Evolutionary conservation across 2,329 filamentous ascomycete species (phyloP), one percentile per base, ranked within the genome.

Genomic region (Stemphylium beticola): DNA sequence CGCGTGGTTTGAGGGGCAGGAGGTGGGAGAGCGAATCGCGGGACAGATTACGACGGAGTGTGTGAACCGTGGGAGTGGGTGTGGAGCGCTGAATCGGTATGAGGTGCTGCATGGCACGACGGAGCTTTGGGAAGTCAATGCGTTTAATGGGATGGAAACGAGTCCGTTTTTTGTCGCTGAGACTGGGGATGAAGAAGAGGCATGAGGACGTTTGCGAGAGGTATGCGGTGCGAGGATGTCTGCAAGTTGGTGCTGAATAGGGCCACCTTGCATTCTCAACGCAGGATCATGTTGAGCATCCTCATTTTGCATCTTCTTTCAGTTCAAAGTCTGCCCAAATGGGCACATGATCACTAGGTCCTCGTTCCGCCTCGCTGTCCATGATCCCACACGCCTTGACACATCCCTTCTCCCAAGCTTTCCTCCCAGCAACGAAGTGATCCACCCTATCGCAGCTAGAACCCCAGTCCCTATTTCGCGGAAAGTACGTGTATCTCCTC

Each of bases 401-500:
- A 44, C 66, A 62, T 4, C 72, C 70, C 32, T 71, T 71, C 22
- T 80, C 74, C 49, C 76, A 75, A 9, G 82, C 57, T 1, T 41
- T 55, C 44, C 59, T 71, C 4, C 79, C 83, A 15, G 76, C 74
- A 50, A 85, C 67, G 18, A 83, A 76, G 65, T 82, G 72, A 62
- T 85, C 82, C 1, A 84, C 81, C 26, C 82, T 69, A 71, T 85
- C 82, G 64, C 81, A 83, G 50, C 80, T 83, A 7, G 64, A 67
- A 1, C 81, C 82, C 76, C 81, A 85, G 4, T 71, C 49, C 38
- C 65, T 71, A 0, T 66, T 69, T 12, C 77, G 67, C 0, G 81
- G 75, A 62, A 80, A 78, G 55, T 83, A 85, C 3, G 79, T 84
- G 66, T 82, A 84, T 22, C 74, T 76, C 54, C 68, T 74, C 64